These are phyloP conservation scores for Podila minutissima DNA, from an alignment of 192 early-diverging fungal genomes.

Conservation along the genomic window DNA sequence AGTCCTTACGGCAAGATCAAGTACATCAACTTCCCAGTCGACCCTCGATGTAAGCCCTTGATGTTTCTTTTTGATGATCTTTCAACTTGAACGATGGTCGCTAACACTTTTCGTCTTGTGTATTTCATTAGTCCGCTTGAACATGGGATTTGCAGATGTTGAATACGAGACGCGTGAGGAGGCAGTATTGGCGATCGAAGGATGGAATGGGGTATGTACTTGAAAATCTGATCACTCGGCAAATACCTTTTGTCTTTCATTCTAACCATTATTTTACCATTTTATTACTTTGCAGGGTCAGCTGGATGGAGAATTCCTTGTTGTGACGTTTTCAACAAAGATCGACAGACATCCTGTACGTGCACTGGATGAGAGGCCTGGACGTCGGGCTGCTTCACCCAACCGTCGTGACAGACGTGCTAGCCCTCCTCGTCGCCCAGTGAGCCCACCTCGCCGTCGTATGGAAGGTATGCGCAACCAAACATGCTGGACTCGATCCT, in stretches of 20 bases:
- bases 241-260: too few relatives aligned
- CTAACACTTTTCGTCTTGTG: too few relatives aligned
- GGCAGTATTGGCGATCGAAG: constrained; percentile 27
- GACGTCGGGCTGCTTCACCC: constrained; percentile 19
- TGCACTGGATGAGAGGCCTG: constrained; percentile 4
- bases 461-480: constrained; percentile 16
- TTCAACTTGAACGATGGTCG: background rate
- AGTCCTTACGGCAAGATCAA: constrained; percentile 42
- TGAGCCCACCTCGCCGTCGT: constrained; percentile 28
- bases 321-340: constrained; percentile 29
- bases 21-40: constrained; percentile 34
- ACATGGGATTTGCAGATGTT: constrained; percentile 45
- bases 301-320: constrained; percentile 41
- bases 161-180: constrained; percentile 45
- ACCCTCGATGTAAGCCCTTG: constrained; percentile 30
- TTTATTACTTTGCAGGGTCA: constrained; percentile 9
- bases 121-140: constrained; percentile 19
- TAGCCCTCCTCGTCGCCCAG: constrained; percentile 20
- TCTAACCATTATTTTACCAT: background rate
- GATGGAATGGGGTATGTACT: constrained; percentile 31
- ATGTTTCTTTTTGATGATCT: background rate
- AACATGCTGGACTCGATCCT: too few relatives aligned
- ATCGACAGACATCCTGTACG: constrained; percentile 9
- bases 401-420: constrained; percentile 19
- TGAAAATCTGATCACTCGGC: background rate